Evolutionary conservation across 2,329 filamentous ascomycete genomes (phyloP).

Genomic region (Colletotrichum coccodes): DNA sequence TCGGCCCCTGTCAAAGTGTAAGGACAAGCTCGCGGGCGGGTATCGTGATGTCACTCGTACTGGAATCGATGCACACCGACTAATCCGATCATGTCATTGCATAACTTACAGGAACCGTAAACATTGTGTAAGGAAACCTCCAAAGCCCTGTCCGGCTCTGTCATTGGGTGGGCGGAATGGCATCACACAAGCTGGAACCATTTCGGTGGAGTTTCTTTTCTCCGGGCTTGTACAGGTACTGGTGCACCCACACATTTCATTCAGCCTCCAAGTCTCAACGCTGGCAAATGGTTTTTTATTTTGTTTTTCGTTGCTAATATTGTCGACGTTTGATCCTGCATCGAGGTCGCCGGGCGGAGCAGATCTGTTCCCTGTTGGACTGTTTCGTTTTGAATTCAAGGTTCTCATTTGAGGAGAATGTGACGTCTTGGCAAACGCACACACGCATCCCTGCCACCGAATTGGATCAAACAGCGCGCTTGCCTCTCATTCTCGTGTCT

Average conservation of each 20-base stretch:
- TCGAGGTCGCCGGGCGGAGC: not conserved
- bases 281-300: not conserved
- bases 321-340: not conserved
- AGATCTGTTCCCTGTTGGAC: not conserved
- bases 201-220: slow-evolving; percentile 21
- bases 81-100: slow-evolving; percentile 10
- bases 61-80: not conserved
- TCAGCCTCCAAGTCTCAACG: not conserved
- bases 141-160: not conserved
- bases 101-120: slow-evolving; percentile 11
- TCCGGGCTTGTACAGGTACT: slow-evolving; percentile 3
- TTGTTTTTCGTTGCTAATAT: not conserved
- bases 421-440: slow-evolving; percentile 24
- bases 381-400: slow-evolving; percentile 4
- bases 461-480: not conserved
- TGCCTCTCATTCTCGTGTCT: not conserved
- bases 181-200: not conserved
- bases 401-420: slow-evolving; percentile 8
- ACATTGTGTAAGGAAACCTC: slow-evolving; percentile 1
- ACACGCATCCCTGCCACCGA: not conserved
- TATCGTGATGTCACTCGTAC: slow-evolving; percentile 29
- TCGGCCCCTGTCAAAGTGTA: slow-evolving; percentile 1
- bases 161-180: not conserved
- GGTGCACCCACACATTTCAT: not conserved
- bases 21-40: not conserved